Evolutionary conservation across 192 early-diverging fungal species (phyloP), one percentile per base, ranked within the genome.

Genomic region (Oehlia diaphana): DNA sequence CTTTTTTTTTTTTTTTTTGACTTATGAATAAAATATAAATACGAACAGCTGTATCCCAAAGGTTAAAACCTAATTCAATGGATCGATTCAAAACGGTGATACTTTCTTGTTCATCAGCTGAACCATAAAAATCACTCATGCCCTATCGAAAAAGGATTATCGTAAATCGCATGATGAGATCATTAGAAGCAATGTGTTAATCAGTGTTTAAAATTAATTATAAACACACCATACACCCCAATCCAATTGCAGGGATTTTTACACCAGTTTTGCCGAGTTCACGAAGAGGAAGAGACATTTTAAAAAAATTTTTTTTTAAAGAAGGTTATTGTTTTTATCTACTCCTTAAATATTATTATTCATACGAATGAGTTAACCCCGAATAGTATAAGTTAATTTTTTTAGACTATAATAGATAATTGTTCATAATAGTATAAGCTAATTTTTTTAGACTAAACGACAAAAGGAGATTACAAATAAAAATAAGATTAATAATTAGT

Each of bases 31-130:
- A 47, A 47, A 47, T 12, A 12, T 47, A 47, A 10, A 58, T 58
- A 19, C 50, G 5, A 19, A 58, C 50, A 28, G 88, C 81, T 6
- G 89, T 90, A 69, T 92, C 90, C 90, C 88, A 90, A 79, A 85
- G 80, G 2, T 76, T 86, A 75, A 85, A 88, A 37, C 89, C 89
- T 28, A 88, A 77, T 71, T 89, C 87, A 79, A 86, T 85, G 3
- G 88, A 82, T 21, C 83, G 80, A 77, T 88, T 84, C 12, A 88
- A 81, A 0, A 87, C 76, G n/a, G 80, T 79, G 21, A 83, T 21
- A 9, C 87, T 85, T 44, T 87, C 74, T 0, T 73, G 53, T 23
- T 86, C 83, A 58, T 84, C 81, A 21, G 65, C 53, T 39, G 70
- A 12, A 2, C 84, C 84, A 61, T 90, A 91, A 37, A 79, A 69